Percentiles rank a stretch among this genome's conserved stretches.
Evolutionary conservation across 2,329 filamentous ascomycete species (phyloP).

Genomic region (Tolypocladium paradoxum): DNA sequence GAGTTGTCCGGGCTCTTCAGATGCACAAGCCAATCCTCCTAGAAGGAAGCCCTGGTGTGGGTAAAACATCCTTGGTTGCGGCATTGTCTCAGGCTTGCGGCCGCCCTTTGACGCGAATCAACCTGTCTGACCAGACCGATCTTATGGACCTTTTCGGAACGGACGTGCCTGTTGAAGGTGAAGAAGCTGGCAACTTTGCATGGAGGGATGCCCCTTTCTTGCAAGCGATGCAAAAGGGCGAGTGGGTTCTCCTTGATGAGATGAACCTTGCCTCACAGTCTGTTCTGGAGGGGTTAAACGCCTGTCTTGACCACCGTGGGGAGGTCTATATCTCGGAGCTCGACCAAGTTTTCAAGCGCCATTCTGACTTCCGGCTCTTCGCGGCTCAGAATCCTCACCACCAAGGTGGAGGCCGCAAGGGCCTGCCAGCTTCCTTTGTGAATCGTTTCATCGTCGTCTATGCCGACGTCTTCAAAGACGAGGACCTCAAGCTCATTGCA

Average conservation of each 20-base stretch:
- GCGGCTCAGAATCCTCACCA: slow-evolving; percentile 97
- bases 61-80: slow-evolving; percentile 87
- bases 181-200: slow-evolving; percentile 77
- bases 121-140: slow-evolving; percentile 95
- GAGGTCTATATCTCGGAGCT: slow-evolving; percentile 93
- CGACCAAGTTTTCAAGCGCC: slow-evolving; percentile 84
- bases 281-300: slow-evolving; percentile 90
- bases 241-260: slow-evolving; percentile 95
- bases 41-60: slow-evolving; percentile 95
- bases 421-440: slow-evolving; percentile 88
- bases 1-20: slow-evolving; percentile 80
- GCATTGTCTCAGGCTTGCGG: slow-evolving; percentile 74
- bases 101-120: slow-evolving; percentile 80
- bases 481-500: slow-evolving; percentile 77
- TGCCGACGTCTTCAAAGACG: slow-evolving; percentile 74
- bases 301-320: slow-evolving; percentile 90
- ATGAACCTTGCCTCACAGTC: slow-evolving; percentile 98
- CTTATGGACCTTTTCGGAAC: slow-evolving; percentile 96
- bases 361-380: slow-evolving; percentile 86
- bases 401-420: slow-evolving; percentile 91
- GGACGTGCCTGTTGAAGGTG: slow-evolving; percentile 91
- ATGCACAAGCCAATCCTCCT: slow-evolving; percentile 84
- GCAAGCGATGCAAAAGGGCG: slow-evolving; percentile 89
- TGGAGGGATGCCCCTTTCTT: slow-evolving; percentile 96
- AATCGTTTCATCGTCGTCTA: slow-evolving; percentile 98